Evolutionary conservation across 371 early-diverging fungal species (phyloP), one percentile per base, ranked within the genome.

Genomic region (Chytridium lagenaria): DNA sequence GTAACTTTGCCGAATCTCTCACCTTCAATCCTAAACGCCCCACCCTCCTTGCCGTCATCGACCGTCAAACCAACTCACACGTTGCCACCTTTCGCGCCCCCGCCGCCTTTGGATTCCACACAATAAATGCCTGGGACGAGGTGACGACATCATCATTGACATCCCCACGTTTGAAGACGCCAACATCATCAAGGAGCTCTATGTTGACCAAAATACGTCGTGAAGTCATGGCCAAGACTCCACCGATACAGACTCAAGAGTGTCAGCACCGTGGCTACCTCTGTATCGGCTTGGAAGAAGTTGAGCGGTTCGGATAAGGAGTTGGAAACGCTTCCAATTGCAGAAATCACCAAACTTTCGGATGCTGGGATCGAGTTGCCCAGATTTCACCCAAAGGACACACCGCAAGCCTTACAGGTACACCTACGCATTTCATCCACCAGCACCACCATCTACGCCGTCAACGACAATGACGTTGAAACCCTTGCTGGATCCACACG

Each of bases 21-120:
- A 26, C 3, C 33, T 61, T 61, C 34, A 28, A 61, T 34, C 5
- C 23, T 7, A 33, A 26, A 2, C 33, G 23, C 2, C 63, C 63
- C 2, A 16, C 28, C 19, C 63, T 61, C 12, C 28, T 31, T 2
- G 33, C 19, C 33, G 63, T 61, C 34, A 28, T 61, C 19, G 33
- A 31, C 36, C 63, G 63, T 28, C 10, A 16, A 2, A 12, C 63
- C 15, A 12, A 38, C 33, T 5, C 7, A 12, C 63, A 61, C 34
- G 34, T 61, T 12, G 63, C 63, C 23, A 61, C 63, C 2, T 61
- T 19, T 34, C 36, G 38, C 15, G 19, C 10, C 33, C 63, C 23
- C 5, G 33, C 63, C 19, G 63, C 63, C 12, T 61, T 61, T 38
- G 63, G 63, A 5, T 61, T 61, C 63, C 63, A 61, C 63, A 38